A percentile compares a stretch with the other conserved stretches of the same genome.
phyloP scores from a whole-genome alignment of 2,329 filamentous ascomycete genomes.

The Lithohypha guttulata region DNA sequence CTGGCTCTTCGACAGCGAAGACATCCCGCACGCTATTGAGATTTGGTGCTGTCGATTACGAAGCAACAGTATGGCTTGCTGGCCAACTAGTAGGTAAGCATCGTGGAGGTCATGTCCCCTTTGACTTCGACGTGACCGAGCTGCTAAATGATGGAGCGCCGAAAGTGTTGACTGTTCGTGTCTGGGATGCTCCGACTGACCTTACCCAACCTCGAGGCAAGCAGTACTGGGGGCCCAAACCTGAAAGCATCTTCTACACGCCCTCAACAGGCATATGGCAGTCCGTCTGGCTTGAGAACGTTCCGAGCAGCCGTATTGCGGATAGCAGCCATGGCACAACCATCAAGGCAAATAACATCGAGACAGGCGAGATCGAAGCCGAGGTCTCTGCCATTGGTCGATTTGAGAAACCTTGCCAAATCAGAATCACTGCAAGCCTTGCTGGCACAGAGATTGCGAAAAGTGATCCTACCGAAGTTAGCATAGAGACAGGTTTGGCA shows the following conservation, averaged over 20 bases:
- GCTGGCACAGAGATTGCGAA: slow-evolving; percentile 39
- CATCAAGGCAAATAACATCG: slow-evolving; percentile 46
- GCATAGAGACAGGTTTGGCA: slow-evolving; percentile 24
- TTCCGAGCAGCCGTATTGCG: slow-evolving; percentile 46
- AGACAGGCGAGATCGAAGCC: slow-evolving; percentile 43
- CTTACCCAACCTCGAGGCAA: slow-evolving; percentile 56
- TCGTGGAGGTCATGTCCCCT: slow-evolving; percentile 52
- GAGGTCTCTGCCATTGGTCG: slow-evolving; percentile 36
- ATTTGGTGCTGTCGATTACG: slow-evolving; percentile 43
- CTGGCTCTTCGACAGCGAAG: slow-evolving; percentile 30
- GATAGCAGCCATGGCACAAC: slow-evolving; percentile 52
- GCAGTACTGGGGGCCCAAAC: slow-evolving; percentile 52
- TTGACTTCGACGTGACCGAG: slow-evolving; percentile 49
- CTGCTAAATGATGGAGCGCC: slow-evolving; percentile 28
- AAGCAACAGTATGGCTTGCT: slow-evolving; percentile 48
- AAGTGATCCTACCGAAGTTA: slow-evolving; percentile 36
- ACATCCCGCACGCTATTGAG: slow-evolving; percentile 35
- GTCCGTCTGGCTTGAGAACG: slow-evolving; percentile 59
- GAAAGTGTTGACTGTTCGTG: slow-evolving; percentile 13
- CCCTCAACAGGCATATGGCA: slow-evolving; percentile 68
- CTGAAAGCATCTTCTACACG: slow-evolving; percentile 58
- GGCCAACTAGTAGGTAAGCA: slow-evolving; percentile 43
- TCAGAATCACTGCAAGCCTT: slow-evolving; percentile 46
- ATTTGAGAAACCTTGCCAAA: slow-evolving; percentile 23
- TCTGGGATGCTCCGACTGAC: slow-evolving; percentile 39